Evolutionary conservation across 805 yeast genomes (phyloP), one percentile per base, ranked within the genome.

Genomic region (Barnettozyma vustinii): DNA sequence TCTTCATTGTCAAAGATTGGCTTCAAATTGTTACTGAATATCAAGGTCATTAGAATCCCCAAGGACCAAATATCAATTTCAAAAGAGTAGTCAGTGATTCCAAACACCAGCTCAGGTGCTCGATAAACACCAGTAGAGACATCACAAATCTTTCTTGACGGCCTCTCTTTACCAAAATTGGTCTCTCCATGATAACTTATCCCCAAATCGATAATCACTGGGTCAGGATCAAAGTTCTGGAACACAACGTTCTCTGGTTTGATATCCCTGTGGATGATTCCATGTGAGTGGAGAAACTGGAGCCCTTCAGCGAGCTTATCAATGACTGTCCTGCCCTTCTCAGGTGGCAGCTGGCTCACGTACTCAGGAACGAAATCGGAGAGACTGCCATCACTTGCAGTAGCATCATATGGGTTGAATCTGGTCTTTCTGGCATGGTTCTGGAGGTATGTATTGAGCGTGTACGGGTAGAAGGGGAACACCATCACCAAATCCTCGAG

Each of bases 181-280:
- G 79, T 74, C 1, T 81, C 61, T 32, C 54, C 60, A 18, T 56
- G 45, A 20, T 59, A 73, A 18, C 69, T 60, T 21, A 70, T 71
- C 0, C 77, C 78, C 48, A 73, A 65, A 50, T 72, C 77, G 16
- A 68, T 68, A n/a, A 72, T 60, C 2, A 69, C 60, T 0, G 75
- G 73, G 5, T 51, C 43, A 2, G 58, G 50, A 10, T 58, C 57
- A n/a, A 47, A 46, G 5, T 58, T 58, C 46, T 62, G 68, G 51
- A 84, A 81, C 60, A 88, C 64, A 47, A 87, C 79, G 61, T 87
- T 87, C 44, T 83, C 88, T 1, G 94, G 90, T 64, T 94, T 94
- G 55, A 92, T 81, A 67, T 92, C 99, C 60, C 99, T 77, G 67
- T 92, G 99, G 41, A 92, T 87, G 26, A 92, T 83, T 6, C 85